phyloP scores from a whole-genome alignment of 805 yeast genomes.

The Zygoascus ofunaensis region DNA sequence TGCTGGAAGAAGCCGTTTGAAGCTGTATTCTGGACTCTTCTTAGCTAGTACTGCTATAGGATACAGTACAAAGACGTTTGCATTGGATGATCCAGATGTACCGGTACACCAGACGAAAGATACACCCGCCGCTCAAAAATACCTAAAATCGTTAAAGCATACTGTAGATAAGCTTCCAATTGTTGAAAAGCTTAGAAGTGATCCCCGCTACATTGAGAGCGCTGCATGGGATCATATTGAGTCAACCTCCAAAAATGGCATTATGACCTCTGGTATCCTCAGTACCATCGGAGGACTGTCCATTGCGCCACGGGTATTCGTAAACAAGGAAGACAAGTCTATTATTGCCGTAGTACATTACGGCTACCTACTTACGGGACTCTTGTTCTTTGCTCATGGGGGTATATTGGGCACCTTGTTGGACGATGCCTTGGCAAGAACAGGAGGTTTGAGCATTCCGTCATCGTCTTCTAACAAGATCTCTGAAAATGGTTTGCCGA shows the following conservation, averaged over 20 bases:
- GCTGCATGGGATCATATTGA: constrained; percentile 34
- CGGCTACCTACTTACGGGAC: constrained; percentile 75
- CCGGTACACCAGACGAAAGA: neutral
- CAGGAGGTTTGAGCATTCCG: constrained; percentile 12
- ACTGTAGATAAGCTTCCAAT: constrained; percentile 34
- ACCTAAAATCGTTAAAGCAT: neutral
- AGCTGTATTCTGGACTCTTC: neutral
- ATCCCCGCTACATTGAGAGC: constrained; percentile 32
- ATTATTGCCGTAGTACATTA: constrained; percentile 62
- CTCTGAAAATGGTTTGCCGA: neutral
- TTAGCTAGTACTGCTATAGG: neutral
- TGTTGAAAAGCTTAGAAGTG: constrained; percentile 38
- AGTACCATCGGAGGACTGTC: constrained; percentile 72
- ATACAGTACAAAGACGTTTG: neutral
- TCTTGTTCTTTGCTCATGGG: constrained; percentile 82
- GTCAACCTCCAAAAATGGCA: constrained; percentile 24
- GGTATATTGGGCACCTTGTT: constrained; percentile 75
- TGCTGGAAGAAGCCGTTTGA: neutral
- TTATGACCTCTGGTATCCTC: constrained; percentile 44
- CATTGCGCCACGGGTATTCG: constrained; percentile 58
- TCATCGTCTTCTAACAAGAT: neutral
- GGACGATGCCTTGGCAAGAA: constrained; percentile 51
- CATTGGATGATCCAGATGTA: neutral
- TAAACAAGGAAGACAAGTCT: constrained; percentile 46
- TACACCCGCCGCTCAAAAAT: neutral